Base-by-base conservation (phyloP, 768 basidiomycete species). In the Chalciporus piperatus region DNA sequence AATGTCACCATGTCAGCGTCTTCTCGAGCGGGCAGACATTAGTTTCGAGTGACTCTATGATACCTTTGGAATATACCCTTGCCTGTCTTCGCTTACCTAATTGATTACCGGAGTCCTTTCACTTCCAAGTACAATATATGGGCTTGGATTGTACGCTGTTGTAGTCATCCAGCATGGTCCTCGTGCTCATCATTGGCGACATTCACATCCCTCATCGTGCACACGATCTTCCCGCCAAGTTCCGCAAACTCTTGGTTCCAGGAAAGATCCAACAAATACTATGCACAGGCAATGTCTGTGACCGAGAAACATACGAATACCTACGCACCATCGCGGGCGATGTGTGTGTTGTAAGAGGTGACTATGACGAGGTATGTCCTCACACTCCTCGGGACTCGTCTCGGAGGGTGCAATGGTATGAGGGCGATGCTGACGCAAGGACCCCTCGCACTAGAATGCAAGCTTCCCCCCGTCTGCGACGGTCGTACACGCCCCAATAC, bases 191-290 rank as follows among this genome's bases (percentile, higher is more conserved):
- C 62, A 92, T 98, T 57, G 96, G 96, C 46, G 97, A 99, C 76
- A 81, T 98, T 19, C 95, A 98, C 70, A 98, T 98, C 64, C 97
- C 97, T 1, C 87, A 92, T 67, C 75, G 91, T 40, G 76, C 75
- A 9, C 92, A 97, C 67, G 97, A 97, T 64, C 81, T 99, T 9
- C 95, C 97, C 0, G 76, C 84, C 13, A 98, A 98, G 73, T 99
- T 99, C 75, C 95, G 96, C 75, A 97, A 98, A 65, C 85, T 98
- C 1, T 78, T 99, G 47, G 86, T 92, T 6, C 90, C 90, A 17
- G 97, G 97, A 19, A 99, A 99, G 71, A 98, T 99, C 41, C 92
- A 95, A 56, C 96, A 98, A 70, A 97, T 98, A 52, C 77, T 98
- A 22, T 97, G 93, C 68, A 98, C 96, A 0, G 97, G 97, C 42